phyloP scores from a whole-genome alignment of 2,329 filamentous ascomycete species.

The Aquanectria penicillioides region DNA sequence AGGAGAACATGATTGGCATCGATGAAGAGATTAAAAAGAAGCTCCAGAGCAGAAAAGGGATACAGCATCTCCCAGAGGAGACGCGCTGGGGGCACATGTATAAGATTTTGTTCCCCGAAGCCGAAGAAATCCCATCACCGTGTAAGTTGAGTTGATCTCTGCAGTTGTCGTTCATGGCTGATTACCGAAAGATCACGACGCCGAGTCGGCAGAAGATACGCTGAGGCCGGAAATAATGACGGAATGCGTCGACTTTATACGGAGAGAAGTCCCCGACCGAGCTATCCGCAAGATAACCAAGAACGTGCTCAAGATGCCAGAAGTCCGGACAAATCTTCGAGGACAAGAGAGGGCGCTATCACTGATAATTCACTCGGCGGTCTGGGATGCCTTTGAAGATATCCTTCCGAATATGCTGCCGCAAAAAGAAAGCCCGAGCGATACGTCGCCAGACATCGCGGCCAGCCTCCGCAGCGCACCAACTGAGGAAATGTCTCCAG shows the following conservation, averaged over 20 bases:
- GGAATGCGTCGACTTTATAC: slow-evolving; percentile 15
- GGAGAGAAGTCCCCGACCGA: slow-evolving; percentile 14
- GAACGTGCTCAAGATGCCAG: slow-evolving; percentile 14
- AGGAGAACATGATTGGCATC: slow-evolving; percentile 9
- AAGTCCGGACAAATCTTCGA: neutral
- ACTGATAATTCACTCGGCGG: slow-evolving; percentile 10
- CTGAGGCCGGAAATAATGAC: neutral
- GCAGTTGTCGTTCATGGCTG: neutral
- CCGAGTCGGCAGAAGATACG: neutral
- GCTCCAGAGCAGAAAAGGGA: slow-evolving; percentile 11
- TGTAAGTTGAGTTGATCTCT: slow-evolving; percentile 4
- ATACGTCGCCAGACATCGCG: neutral
- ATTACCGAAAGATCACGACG: slow-evolving; percentile 6
- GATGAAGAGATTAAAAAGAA: neutral
- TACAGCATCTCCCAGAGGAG: slow-evolving; percentile 12
- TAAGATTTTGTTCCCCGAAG: slow-evolving; percentile 22
- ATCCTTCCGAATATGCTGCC: neutral
- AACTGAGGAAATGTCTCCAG: neutral
- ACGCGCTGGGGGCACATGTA: slow-evolving; percentile 25
- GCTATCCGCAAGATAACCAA: slow-evolving; percentile 6
- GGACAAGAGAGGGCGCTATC: slow-evolving; percentile 1
- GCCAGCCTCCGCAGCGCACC: neutral
- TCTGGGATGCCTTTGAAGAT: slow-evolving; percentile 27
- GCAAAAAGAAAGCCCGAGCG: neutral
- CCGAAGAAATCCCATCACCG: slow-evolving; percentile 15